Evolutionary conservation across 2,329 filamentous ascomycete species (phyloP), one percentile per base, ranked within the genome.

Genomic region (Mycocentrospora acerina): DNA sequence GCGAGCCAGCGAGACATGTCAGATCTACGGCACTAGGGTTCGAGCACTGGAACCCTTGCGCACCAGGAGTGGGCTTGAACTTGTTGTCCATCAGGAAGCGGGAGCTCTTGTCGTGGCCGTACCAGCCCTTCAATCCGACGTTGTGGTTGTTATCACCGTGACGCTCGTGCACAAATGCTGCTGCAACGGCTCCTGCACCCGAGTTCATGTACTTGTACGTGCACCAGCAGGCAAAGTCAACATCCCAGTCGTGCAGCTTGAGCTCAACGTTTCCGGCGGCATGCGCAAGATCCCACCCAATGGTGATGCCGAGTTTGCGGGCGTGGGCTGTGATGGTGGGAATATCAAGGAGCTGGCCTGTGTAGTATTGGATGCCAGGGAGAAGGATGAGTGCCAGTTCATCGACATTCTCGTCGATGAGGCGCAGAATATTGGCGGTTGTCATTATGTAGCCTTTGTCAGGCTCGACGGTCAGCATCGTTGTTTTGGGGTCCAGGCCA

Each of bases 181-280:
- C 88, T 1, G 81, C 88, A 46, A 93, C 91, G 9, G 83, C 77
- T 4, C 90, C 90, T 0, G 90, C 88, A 0, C 90, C 90, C 9
- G 83, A 81, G 60, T 94, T 95, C 63, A 95, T 78, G 71, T 95
- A 95, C 72, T 95, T 95, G 76, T 95, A 95, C 3, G 83, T 90
- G 69, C 90, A 95, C 90, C 90, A 95, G 40, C 80, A 87, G 4
- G 90, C 89, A 57, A 94, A 95, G 64, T 95, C 90, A 18, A 94
- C 88, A 51, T 86, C 77, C 89, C 90, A 95, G 51, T 90, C 87
- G 67, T 95, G 89, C 13, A 95, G 75, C 40, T 74, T 69, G 7
- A 95, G 69, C 37, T 86, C 81, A 3, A 93, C 86, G 59, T 95
- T 95, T 16, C 90, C 90, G 11, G 81, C 86, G 0, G 88, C 88